Evolutionary conservation across 768 basidiomycete species (phyloP), one percentile per base, ranked within the genome.

Genomic region (Agrocybe chaxingu): DNA sequence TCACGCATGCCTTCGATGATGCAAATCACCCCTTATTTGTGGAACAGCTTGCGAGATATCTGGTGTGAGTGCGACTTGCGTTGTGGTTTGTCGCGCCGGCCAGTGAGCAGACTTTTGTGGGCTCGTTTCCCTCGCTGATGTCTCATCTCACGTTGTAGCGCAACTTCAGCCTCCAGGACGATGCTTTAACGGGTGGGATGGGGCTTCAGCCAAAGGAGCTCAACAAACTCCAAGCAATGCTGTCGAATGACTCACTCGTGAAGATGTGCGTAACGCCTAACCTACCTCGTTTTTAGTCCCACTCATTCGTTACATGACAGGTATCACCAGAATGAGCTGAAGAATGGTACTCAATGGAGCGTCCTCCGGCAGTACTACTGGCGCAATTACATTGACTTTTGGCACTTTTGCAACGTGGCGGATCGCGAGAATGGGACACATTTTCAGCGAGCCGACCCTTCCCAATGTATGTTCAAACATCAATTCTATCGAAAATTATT

Each of bases 391-490:
- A 89, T 99, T 65, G 87, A 99, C 71, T 94, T 96, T 68, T 84
- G 92, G 60, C 83, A 86, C 62, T 95, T 98, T 65, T 94, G 92
- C 70, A 94, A 98, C 68, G 67, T 99, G 96, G 92, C 80, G 95
- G 36, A 83, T 98, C 48, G 91, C 91, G 4, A 89, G 90, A 64
- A 94, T 98, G 92, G 80, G 90, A 55, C 79, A 85, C 54, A 82
- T 83, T 16, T 16, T 1, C 53, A 92, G 98, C 55, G 94, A 98
- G 70, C 85, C 88, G 31, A 85, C 85, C 46, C 75, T 96, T 57
- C 87, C 93, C 56, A 92, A 95, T 69, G 95, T 93, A 52, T 49
- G 82, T 72, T 32, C 34, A 18, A 52, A 30, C 41, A 13, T 32
- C 40, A 30, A 19, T 29, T 45, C 34, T 16, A 31, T 34, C 31